Evolutionary conservation across 2,329 filamentous ascomycete species (phyloP).

Genomic region (Hymenoscyphus scutula): DNA sequence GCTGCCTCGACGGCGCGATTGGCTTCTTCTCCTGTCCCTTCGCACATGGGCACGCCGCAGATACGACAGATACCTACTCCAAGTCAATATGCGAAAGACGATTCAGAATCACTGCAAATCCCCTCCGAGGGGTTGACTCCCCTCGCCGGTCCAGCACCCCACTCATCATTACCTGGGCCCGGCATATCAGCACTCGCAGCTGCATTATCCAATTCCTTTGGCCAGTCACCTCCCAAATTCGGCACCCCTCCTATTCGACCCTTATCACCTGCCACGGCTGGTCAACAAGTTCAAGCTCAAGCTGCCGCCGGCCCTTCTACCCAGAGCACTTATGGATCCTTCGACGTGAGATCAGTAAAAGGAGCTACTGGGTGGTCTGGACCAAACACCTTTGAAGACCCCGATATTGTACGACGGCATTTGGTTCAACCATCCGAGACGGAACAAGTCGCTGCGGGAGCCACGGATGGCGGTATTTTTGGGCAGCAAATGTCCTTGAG

Average conservation of each 20-base stretch:
- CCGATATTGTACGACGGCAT: constrained; percentile 88
- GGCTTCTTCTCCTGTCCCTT: constrained; percentile 51
- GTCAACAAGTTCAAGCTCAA: constrained; percentile 36
- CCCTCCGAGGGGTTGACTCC: constrained; percentile 52
- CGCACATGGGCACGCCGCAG: constrained; percentile 46
- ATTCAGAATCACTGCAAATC: constrained; percentile 16
- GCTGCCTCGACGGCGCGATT: constrained; percentile 60
- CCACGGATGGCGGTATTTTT: constrained; percentile 27
- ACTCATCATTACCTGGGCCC: constrained; percentile 67
- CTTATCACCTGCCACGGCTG: constrained; percentile 54
- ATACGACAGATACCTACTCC: constrained; percentile 49
- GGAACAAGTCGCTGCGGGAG: constrained; percentile 30
- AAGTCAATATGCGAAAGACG: constrained; percentile 40
- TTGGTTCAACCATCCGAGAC: constrained; percentile 69
- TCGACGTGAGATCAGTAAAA: constrained; percentile 58
- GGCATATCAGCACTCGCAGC: constrained; percentile 85
- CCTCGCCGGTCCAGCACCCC: constrained; percentile 57
- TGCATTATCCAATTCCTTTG: constrained; percentile 74
- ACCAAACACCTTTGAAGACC: constrained; percentile 73
- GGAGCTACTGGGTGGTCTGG: constrained; percentile 44
- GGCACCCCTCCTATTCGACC: constrained; percentile 61
- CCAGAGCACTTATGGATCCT: constrained; percentile 80
- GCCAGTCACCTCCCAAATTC: constrained; percentile 66
- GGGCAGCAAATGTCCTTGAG: constrained; percentile 39
- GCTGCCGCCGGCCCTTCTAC: constrained; percentile 33